Conservation (phyloP, 2,329 filamentous ascomycete genomes). For the Hypoxylon sp. region DNA sequence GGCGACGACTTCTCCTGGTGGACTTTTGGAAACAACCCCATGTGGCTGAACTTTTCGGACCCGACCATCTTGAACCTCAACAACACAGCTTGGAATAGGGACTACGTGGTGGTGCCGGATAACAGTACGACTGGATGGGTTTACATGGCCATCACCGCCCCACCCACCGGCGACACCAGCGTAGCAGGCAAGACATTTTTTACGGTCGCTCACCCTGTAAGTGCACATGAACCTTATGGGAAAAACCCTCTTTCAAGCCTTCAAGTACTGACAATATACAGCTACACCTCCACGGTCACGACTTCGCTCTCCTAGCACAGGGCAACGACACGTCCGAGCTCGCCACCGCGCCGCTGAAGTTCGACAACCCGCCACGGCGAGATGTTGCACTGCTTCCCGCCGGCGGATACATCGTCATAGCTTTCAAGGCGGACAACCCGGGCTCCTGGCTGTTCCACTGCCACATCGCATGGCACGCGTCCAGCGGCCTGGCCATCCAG, state of each 20-base stretch:
- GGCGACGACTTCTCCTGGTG: not conserved
- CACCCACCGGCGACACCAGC: not conserved
- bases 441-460: slow-evolving; percentile 9
- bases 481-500: slow-evolving; percentile 2
- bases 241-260: not conserved
- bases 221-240: not conserved
- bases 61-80: not conserved
- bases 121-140: not conserved
- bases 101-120: not conserved
- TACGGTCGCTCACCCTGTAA: not conserved
- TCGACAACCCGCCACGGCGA: slow-evolving; percentile 2
- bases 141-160: not conserved
- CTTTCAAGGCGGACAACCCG: slow-evolving; percentile 4
- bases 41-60: not conserved
- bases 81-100: not conserved
- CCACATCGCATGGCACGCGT: slow-evolving; percentile 11
- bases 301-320: slow-evolving; percentile 7
- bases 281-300: slow-evolving; percentile 10
- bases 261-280: not conserved
- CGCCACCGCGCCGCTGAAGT: slow-evolving; percentile 1
- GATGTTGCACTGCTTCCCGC: slow-evolving; percentile 2
- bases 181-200: not conserved
- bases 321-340: not conserved
- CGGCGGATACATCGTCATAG: slow-evolving; percentile 1
- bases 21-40: not conserved